Evolutionary conservation across 768 basidiomycete genomes (phyloP), one percentile per base, ranked within the genome.

Genomic region (Pleurotus citrinopileatus): DNA sequence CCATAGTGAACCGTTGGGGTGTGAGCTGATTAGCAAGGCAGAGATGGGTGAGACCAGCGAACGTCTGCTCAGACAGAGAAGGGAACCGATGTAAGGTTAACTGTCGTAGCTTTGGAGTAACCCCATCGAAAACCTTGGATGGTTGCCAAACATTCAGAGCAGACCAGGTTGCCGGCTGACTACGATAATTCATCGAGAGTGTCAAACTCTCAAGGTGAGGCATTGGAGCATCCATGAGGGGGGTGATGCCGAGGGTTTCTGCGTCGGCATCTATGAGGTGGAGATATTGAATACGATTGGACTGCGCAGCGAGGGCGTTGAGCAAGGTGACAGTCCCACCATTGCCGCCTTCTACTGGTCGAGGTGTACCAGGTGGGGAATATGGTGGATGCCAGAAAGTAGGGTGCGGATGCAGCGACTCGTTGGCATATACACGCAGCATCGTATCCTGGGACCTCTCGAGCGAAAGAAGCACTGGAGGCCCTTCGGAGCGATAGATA

Each of bases 41-140:
- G 5, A 53, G 38, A 28, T 53, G 52, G 2, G 52, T 53, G n/a
- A 53, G 52, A n/a, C 42, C 42, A 6, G 15, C 17, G 29, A 53
- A 53, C 4, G 13, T 42, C 13, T 53, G 37, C 26, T 40, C 23
- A 10, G 38, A 20, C 13, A 42, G 36, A 2, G 38, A 40, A 17
- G 23, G 23, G n/a, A 7, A 27, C n/a, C 42, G 22, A 9, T 29
- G 37, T 13, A 53, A 17, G 10, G 52, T 53, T 38, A 53, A 32
- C 25, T 53, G 52, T 8, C 52, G 22, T 12, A 53, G 26, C n/a
- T 17, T 20, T 9, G 52, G 52, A 2, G 38, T 42, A 17, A n/a
- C 15, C 15, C 52, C 52, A 20, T 42, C 52, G 34, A 53, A 53
- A 0, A 53, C 13, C 23, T 51, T 34, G 19, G 6, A 15, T 15